A percentile compares a stretch with the other conserved stretches of the same genome.
These are phyloP conservation scores for Xylaria sp. DNA, from an alignment of 2,329 filamentous ascomycete species.

Conservation along the genomic window DNA sequence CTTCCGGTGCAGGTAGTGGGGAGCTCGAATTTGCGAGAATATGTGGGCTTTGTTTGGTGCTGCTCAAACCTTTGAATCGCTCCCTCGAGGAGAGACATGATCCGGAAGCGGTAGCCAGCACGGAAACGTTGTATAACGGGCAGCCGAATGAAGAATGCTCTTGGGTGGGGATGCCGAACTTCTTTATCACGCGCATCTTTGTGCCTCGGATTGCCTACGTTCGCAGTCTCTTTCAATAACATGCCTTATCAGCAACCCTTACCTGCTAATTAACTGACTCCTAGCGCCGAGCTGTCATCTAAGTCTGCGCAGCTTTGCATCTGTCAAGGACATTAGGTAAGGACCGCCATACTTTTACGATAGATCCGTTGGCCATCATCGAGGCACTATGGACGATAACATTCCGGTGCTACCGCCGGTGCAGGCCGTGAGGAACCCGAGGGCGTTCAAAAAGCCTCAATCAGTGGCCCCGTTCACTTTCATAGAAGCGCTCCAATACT, in stretches of 20 bases:
- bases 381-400: slow-evolving; percentile 19
- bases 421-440: background rate
- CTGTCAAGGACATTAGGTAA: slow-evolving; percentile 4
- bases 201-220: slow-evolving; percentile 20
- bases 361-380: slow-evolving; percentile 1
- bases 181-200: slow-evolving; percentile 33
- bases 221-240: slow-evolving; percentile 34
- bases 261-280: slow-evolving; percentile 14
- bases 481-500: slow-evolving; percentile 8
- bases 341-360: slow-evolving; percentile 6
- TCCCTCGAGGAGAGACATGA: slow-evolving; percentile 24
- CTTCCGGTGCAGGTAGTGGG: slow-evolving; percentile 11
- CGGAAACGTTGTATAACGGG: slow-evolving; percentile 28
- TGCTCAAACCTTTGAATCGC: slow-evolving; percentile 15
- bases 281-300: slow-evolving; percentile 10
- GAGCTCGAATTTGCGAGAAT: background rate
- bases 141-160: slow-evolving; percentile 13
- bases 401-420: slow-evolving; percentile 29
- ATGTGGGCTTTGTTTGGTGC: slow-evolving; percentile 24
- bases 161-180: background rate
- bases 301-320: slow-evolving; percentile 13
- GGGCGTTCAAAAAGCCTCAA: background rate
- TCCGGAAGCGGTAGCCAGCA: slow-evolving; percentile 35
- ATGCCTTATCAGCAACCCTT: slow-evolving; percentile 34
- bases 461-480: slow-evolving; percentile 11